These are phyloP conservation scores for Daldinia caldariorum DNA, from an alignment of 495 filamentous ascomycete genomes.

Conservation along the genomic window DNA sequence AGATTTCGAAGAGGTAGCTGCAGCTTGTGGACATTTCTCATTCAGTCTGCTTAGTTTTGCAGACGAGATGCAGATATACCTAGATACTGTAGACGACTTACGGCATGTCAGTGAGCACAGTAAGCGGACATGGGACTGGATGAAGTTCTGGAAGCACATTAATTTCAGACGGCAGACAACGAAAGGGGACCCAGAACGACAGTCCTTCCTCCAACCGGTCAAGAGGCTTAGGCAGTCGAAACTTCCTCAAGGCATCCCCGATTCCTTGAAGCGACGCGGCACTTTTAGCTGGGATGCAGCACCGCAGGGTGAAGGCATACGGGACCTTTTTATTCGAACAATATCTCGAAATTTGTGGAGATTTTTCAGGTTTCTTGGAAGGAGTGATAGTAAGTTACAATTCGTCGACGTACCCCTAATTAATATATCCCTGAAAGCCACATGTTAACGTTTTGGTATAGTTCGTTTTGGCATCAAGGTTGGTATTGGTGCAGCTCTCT, in stretches of 20 bases:
- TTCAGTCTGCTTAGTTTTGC: conserved; percentile 89
- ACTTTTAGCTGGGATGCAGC: conserved; percentile 56
- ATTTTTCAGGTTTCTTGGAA: conserved; percentile 53
- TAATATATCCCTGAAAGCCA: neutral
- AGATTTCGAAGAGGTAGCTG: conserved; percentile 94
- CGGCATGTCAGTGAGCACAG: conserved; percentile 71
- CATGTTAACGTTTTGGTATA: conserved; percentile 47
- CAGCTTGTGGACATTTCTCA: conserved; percentile 93
- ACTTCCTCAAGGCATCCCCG: conserved; percentile 59
- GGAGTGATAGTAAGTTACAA: conserved; percentile 60
- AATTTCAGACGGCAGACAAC: conserved; percentile 40
- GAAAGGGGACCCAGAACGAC: conserved; percentile 63
- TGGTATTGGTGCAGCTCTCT: conserved; percentile 85
- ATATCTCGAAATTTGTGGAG: conserved; percentile 53
- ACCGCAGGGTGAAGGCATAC: conserved; percentile 44
- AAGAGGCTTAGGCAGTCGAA: conserved; percentile 54
- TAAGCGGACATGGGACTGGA: conserved; percentile 83
- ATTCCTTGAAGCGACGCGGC: conserved; percentile 56
- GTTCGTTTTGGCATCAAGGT: conserved; percentile 88
- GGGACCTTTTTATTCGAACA: conserved; percentile 48
- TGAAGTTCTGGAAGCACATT: conserved; percentile 76
- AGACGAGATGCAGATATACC: conserved; percentile 82
- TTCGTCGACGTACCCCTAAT: neutral
- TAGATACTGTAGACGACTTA: conserved; percentile 86
- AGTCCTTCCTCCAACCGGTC: conserved; percentile 51